Base-by-base conservation (phyloP, 2,329 filamentous ascomycete genomes). In the Xylariaceae sp. region DNA sequence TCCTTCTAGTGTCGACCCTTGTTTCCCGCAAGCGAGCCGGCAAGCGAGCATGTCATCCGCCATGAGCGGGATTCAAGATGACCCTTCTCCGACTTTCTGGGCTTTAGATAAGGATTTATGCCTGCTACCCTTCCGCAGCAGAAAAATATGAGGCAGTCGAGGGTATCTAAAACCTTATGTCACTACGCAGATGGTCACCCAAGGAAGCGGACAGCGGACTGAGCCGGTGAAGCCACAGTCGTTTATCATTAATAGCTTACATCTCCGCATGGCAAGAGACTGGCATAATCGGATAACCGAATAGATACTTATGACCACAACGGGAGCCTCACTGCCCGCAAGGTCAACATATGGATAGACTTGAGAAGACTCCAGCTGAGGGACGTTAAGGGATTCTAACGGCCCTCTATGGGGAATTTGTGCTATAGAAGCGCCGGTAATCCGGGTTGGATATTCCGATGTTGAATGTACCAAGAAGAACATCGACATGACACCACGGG, bases 11-110 rank as follows among this genome's bases (percentile, higher is more conserved):
- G 20, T 23, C 46, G 40, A n/a, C 46, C 18, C 26, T 16, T 16
- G 20, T 50, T 7, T 5, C 23, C 23, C 4, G 23, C 23, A 26
- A 26, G 7, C 20, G n/a, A n/a, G 40, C 23, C 10, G 41, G 3
- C 26, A 32, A 41, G 19, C 9, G 23, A 20, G 23, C 2, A 20
- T 18, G 42, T 37, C 37, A 29, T 44, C n/a, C 37, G 19, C 43
- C 20, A 45, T 42, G 48, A 48, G 46, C 18, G 32, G 42, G 32
- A 18, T 48, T 7, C 12, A 26, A 4, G 49, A 57, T 20, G 45
- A 54, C 21, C 45, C 37, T 41, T 49, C 14, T 40, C 40, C 44
- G 54, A 57, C 40, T 52, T 50, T 43, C 52, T 57, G 23, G 45
- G 49, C 16, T 48, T 55, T 40, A 52, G 48, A 40, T 56, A 44